phyloP scores from a whole-genome alignment of 2,329 filamentous ascomycete genomes.

The Canariomyces notabilis region DNA sequence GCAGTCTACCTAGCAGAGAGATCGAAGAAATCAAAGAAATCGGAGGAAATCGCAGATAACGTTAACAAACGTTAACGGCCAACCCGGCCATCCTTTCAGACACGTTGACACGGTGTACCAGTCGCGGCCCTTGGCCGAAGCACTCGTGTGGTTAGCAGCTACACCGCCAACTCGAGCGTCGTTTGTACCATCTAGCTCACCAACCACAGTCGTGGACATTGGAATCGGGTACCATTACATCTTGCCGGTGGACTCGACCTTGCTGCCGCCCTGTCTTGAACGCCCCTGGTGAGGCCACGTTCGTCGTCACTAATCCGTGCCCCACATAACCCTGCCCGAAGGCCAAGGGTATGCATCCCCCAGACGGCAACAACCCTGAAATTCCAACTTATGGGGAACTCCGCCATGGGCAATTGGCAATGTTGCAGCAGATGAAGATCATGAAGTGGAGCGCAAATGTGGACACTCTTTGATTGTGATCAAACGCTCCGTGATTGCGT shows the following conservation, averaged over 20 bases:
- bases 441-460: constrained; percentile 3
- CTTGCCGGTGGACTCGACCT: constrained; percentile 11
- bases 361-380: background rate
- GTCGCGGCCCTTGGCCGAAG: background rate
- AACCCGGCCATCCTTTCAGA: background rate
- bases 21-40: too few species aligned
- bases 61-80: too few species aligned
- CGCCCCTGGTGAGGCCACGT: constrained; percentile 22
- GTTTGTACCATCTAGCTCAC: constrained; percentile 11
- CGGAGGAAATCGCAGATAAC: too few species aligned
- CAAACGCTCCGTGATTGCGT: constrained; percentile 13
- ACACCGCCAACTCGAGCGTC: constrained; percentile 19
- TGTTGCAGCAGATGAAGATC: background rate
- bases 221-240: constrained; percentile 25
- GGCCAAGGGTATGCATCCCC: constrained; percentile 11
- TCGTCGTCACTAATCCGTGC: constrained; percentile 6
- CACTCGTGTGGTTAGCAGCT: constrained; percentile 15
- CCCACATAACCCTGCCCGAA: constrained; percentile 13
- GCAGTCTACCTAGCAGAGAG: too few species aligned
- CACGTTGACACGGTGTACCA: constrained; percentile 1
- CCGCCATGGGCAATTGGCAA: constrained; percentile 14
- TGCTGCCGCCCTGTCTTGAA: background rate
- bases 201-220: constrained; percentile 14
- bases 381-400: constrained; percentile 6
- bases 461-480: constrained; percentile 13